These are phyloP conservation scores for Alternaria metachromatica DNA, from an alignment of 2,329 filamentous ascomycete species.

Conservation along the genomic window DNA sequence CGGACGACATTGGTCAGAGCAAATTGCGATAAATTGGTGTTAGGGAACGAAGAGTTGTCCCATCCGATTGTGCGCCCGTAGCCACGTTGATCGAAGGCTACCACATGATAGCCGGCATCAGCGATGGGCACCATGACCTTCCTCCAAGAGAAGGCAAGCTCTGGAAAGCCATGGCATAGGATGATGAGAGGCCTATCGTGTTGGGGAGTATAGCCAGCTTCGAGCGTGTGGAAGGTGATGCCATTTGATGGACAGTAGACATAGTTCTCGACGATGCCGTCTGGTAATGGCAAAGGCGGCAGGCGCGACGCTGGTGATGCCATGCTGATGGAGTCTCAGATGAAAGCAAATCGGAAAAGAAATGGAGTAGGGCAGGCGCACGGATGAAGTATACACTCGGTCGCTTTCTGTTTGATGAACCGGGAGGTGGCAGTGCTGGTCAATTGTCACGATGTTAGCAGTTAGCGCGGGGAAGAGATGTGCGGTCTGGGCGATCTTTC, in stretches of 20 bases:
- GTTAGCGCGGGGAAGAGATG: background rate
- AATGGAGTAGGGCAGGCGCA: background rate
- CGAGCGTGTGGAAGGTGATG: constrained; percentile 67
- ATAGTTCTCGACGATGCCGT: constrained; percentile 62
- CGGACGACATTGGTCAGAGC: constrained; percentile 65
- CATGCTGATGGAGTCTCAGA: background rate
- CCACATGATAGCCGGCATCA: constrained; percentile 66
- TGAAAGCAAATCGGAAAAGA: background rate
- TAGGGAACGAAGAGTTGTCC: constrained; percentile 58
- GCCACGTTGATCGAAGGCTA: constrained; percentile 72
- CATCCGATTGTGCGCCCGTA: constrained; percentile 71
- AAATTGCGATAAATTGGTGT: constrained; percentile 64
- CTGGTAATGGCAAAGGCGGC: constrained; percentile 61
- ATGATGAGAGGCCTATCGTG: constrained; percentile 62
- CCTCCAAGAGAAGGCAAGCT: constrained; percentile 74
- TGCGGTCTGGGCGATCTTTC: background rate
- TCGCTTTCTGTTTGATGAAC: background rate
- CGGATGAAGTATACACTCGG: background rate
- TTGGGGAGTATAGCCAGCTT: constrained; percentile 55
- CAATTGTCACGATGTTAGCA: background rate
- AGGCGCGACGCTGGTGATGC: constrained; percentile 23
- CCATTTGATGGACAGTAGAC: constrained; percentile 62
- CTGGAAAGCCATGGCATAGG: constrained; percentile 71
- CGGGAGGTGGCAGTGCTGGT: background rate
- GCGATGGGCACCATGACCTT: constrained; percentile 67